phyloP scores from a whole-genome alignment of 345 rosid species.

The Sonneratia alba region DNA sequence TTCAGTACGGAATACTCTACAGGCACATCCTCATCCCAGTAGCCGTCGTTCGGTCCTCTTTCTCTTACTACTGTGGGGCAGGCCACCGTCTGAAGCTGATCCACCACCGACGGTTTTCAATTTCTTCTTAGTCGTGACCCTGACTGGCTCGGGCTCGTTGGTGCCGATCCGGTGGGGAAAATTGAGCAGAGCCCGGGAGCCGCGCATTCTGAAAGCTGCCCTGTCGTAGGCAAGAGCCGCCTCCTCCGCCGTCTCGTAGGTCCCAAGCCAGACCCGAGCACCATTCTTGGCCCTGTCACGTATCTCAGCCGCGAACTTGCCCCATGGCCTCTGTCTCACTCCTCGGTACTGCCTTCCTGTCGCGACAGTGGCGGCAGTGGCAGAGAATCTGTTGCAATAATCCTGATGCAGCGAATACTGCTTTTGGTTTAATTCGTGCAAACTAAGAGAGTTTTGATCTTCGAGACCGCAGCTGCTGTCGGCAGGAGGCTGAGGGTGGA shows the following conservation, averaged over 20 bases:
- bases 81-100: neutral
- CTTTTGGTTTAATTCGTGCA: neutral
- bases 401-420: neutral
- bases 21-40: neutral
- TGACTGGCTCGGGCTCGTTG: conserved; percentile 1
- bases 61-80: neutral
- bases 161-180: conserved; percentile 17
- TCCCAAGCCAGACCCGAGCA: conserved; percentile 30
- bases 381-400: conserved; percentile 4
- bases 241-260: conserved; percentile 29
- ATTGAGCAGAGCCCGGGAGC: conserved; percentile 16
- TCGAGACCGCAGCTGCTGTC: too few relatives aligned
- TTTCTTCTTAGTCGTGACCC: conserved; percentile 5
- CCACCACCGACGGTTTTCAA: too few relatives aligned
- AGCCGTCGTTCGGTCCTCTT: neutral
- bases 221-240: conserved; percentile 27
- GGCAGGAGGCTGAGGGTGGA: neutral
- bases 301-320: conserved; percentile 29
- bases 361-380: conserved; percentile 6
- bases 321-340: conserved; percentile 30
- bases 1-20: too few relatives aligned
- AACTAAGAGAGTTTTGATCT: neutral
- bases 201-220: conserved; percentile 29
- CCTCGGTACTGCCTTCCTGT: conserved; percentile 32
- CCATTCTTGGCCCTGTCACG: conserved; percentile 27